Percentiles rank a stretch among this genome's conserved stretches.
These are phyloP conservation scores for Penicillium sp. DNA, from an alignment of 2,329 filamentous ascomycete genomes.

Conservation along the genomic window DNA sequence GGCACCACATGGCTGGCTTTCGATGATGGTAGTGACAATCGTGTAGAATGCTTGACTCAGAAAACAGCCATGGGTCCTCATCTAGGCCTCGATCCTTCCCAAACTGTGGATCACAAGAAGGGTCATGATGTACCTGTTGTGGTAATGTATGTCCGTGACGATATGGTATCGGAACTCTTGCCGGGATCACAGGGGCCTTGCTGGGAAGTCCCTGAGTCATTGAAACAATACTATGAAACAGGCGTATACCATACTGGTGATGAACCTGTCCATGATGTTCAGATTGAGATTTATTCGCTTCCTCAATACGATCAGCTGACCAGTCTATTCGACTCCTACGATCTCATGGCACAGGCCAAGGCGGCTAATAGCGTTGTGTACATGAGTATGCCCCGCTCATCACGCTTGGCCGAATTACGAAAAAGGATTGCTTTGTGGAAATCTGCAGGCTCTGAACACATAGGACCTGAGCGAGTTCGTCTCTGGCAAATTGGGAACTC, in stretches of 20 bases:
- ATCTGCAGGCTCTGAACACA: constrained; percentile 24
- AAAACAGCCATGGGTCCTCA: constrained; percentile 55
- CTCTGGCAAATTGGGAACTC: constrained; percentile 43
- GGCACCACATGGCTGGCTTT: constrained; percentile 60
- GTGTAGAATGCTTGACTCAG: constrained; percentile 57
- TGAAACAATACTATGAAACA: constrained; percentile 42
- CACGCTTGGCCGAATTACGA: constrained; percentile 38
- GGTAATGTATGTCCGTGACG: constrained; percentile 56
- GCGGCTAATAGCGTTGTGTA: constrained; percentile 36
- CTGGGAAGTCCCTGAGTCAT: constrained; percentile 45
- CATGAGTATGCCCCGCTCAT: constrained; percentile 35
- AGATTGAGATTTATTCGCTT: constrained; percentile 44
- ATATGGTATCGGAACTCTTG: constrained; percentile 44
- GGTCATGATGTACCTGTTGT: constrained; percentile 54
- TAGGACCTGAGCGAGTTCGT: constrained; percentile 38
- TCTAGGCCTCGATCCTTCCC: constrained; percentile 47
- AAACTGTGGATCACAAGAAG: constrained; percentile 44
- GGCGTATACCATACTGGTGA: constrained; percentile 22
- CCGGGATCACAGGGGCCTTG: constrained; percentile 47
- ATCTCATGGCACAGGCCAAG: constrained; percentile 43
- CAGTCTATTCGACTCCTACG: constrained; percentile 46
- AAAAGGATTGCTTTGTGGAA: constrained; percentile 37
- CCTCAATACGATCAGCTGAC: constrained; percentile 33
- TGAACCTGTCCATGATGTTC: constrained; percentile 26
- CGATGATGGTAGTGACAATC: constrained; percentile 55